Evolutionary conservation across 306 rosid genomes (phyloP), one percentile per base, ranked within the genome.

Genomic region (Acacia melanoxylon): DNA sequence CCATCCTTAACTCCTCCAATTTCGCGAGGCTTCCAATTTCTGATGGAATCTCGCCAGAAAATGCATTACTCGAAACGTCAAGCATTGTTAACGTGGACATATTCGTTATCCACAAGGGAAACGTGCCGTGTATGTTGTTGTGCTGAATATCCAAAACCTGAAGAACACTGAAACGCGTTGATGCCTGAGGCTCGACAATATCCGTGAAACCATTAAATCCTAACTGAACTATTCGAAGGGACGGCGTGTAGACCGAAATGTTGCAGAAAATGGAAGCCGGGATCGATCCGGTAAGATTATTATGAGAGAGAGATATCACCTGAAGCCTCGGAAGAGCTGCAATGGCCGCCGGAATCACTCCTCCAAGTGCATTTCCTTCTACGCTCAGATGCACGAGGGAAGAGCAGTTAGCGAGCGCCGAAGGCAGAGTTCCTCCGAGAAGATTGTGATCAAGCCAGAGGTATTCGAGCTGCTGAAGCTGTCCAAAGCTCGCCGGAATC

Each of bases 401-500:
- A 49, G 93, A 91, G 70, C 95, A 93, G 58, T 95, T 93, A 5
- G 97, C 97, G 0, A 95, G 83, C 2, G 98, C 98, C 37, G 98
- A 93, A 56, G 98, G 98, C 25, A 95, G 76, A 17, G 98, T 91
- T 63, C 98, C 98, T 74, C 82, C 87, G 2, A 95, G 42, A 0
- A 86, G 80, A 77, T 95, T 95, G 79, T 91, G 87, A 73, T 95
- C 98, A 10, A 95, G 87, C 98, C 98, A 95, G 41, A 95, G 94
- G 75, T 90, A 92, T 66, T 93, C 91, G 5, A 95, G 89, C 83
- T 81, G 69, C 77, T 93, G 97, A 72, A 93, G 97, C 83, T 81
- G 91, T 6, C 98, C 98, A 10, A 93, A 72, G 48, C 89, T 79
- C 72, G 90, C 97, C 86, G 97, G 98, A 83, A 94, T 80, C 87